Evolutionary conservation across 1,139 yeast species (phyloP).

Genomic region (Petasospora rhodanensis): DNA sequence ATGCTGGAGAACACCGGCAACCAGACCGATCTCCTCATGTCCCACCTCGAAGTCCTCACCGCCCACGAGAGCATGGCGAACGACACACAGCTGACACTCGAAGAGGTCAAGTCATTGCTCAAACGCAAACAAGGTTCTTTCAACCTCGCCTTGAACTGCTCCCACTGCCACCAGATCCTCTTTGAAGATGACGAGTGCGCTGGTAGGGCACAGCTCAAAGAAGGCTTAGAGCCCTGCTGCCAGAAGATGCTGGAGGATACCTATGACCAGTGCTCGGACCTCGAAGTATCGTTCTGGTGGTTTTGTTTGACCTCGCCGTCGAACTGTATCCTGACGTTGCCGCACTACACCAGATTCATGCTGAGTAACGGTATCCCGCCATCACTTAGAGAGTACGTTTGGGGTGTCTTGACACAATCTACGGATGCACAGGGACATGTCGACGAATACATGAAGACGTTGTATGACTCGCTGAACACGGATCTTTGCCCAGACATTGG

Average conservation of each 20-base stretch:
- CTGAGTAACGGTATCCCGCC: slow-evolving; percentile 25
- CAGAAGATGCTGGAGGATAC: slow-evolving; percentile 11
- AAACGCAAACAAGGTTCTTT: slow-evolving; percentile 12
- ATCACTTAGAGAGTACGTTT: slow-evolving; percentile 22
- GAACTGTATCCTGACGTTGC: slow-evolving; percentile 42
- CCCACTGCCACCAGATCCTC: slow-evolving; percentile 22
- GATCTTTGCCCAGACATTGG: slow-evolving; percentile 43
- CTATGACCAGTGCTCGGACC: slow-evolving; percentile 15
- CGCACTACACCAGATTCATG: slow-evolving; percentile 40
- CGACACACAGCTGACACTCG: slow-evolving; percentile 6
- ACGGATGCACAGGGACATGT: slow-evolving; percentile 19
- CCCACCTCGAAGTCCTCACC: slow-evolving; percentile 10
- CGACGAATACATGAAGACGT: slow-evolving; percentile 28
- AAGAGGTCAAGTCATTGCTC: slow-evolving; percentile 17
- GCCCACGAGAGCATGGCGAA: slow-evolving; percentile 14
- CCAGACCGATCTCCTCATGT: slow-evolving; percentile 10
- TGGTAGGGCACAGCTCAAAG: slow-evolving; percentile 7
- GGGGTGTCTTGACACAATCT: slow-evolving; percentile 25
- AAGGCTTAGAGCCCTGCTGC: slow-evolving; percentile 21
- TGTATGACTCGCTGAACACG: slow-evolving; percentile 36
- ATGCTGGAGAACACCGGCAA: slow-evolving; percentile 3
- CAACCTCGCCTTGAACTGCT: slow-evolving; percentile 22
- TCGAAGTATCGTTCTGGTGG: slow-evolving; percentile 43
- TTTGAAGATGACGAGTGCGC: slow-evolving; percentile 24
- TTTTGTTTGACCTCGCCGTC: slow-evolving; percentile 42